Evolutionary conservation across 768 basidiomycete species (phyloP).

Genomic region (Mycena belliarum): DNA sequence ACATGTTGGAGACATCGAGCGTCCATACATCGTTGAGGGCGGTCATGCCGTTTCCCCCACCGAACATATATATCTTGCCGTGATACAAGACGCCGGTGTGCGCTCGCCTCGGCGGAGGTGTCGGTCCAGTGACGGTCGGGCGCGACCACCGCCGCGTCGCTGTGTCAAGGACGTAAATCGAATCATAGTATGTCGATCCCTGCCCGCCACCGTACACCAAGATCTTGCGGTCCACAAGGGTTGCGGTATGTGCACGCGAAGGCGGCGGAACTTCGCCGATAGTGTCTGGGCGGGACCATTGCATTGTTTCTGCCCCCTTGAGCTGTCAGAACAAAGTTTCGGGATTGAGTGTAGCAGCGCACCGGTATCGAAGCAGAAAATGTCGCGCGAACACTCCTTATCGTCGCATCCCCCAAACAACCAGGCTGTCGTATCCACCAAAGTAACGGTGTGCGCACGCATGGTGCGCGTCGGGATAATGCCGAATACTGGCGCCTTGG

Average conservation of each 20-base stretch:
- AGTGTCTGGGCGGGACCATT: conserved; percentile 81
- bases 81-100: conserved; percentile 81
- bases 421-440: conserved; percentile 85
- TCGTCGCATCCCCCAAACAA: conserved; percentile 90
- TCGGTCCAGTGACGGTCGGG: conserved; percentile 42
- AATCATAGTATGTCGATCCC: conserved; percentile 79
- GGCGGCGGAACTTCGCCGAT: conserved; percentile 80
- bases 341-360: conserved; percentile 14
- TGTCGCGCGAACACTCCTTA: conserved; percentile 68
- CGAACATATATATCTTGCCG: conserved; percentile 81
- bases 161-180: conserved; percentile 83
- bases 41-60: conserved; percentile 91
- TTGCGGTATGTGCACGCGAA: conserved; percentile 86
- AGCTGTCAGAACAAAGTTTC: neutral
- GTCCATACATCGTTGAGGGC: conserved; percentile 92
- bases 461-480: conserved; percentile 63
- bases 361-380: conserved; percentile 89
- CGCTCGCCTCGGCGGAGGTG: conserved; percentile 75
- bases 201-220: conserved; percentile 89
- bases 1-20: conserved; percentile 56
- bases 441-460: conserved; percentile 81
- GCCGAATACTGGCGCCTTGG: conserved; percentile 78
- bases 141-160: conserved; percentile 64
- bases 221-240: conserved; percentile 76
- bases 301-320: conserved; percentile 69